These are phyloP conservation scores for Pseudocercospora fijiensis DNA, from an alignment of 2,329 filamentous ascomycete genomes.

Conservation along the genomic window DNA sequence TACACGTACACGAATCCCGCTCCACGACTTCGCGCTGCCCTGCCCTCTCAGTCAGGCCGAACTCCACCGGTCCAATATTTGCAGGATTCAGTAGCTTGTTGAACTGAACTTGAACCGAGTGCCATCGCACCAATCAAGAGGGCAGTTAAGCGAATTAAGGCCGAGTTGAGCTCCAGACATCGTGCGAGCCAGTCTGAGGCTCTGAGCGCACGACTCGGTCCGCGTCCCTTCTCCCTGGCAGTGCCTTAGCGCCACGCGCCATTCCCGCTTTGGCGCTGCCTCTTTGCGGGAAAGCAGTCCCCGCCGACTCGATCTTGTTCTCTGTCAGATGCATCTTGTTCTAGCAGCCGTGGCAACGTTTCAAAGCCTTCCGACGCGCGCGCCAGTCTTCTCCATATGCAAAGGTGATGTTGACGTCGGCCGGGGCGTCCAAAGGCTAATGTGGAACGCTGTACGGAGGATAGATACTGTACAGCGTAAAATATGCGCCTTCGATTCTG, in stretches of 20 bases:
- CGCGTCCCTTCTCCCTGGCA: constrained; percentile 19
- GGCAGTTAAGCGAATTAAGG: constrained; percentile 18
- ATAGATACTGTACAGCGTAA: not conserved
- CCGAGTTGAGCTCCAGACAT: constrained; percentile 13
- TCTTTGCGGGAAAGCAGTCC: constrained; percentile 14
- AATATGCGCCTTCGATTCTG: not conserved
- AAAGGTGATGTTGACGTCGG: constrained; percentile 8
- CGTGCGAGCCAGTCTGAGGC: no score
- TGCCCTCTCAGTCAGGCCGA: constrained; percentile 10
- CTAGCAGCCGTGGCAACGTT: constrained; percentile 13
- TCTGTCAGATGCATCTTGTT: constrained; percentile 13
- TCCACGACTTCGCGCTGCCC: constrained; percentile 1
- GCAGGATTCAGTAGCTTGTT: constrained; percentile 25
- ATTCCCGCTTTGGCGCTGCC: constrained; percentile 21
- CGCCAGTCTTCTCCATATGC: constrained; percentile 7
- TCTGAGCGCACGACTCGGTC: constrained; percentile 27
- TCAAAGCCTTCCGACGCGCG: not conserved
- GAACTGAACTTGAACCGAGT: constrained; percentile 10
- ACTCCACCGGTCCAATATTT: constrained; percentile 21
- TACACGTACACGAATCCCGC: constrained; percentile 2
- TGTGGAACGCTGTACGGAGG: constrained; percentile 7
- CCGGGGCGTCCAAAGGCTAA: constrained; percentile 23
- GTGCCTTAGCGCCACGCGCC: constrained; percentile 16
- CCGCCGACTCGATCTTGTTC: constrained; percentile 12
- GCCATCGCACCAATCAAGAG: constrained; percentile 20